Percentiles rank a stretch among this genome's conserved stretches.
Evolutionary conservation across 1,284 basidiomycete species (phyloP).

Genomic region (Ganoderma lucidum): DNA sequence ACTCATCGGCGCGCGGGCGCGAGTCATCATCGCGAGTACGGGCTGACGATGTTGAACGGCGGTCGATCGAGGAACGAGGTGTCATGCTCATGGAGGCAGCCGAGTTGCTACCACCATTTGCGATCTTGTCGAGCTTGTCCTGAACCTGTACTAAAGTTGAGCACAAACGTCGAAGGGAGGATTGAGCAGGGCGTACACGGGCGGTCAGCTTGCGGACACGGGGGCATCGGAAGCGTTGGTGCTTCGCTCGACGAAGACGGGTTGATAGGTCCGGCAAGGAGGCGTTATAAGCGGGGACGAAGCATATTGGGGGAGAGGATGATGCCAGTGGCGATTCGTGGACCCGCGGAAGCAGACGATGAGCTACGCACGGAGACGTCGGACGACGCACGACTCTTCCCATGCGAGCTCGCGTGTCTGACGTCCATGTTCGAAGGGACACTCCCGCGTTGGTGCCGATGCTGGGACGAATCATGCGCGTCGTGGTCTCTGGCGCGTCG

Average conservation of each 20-base stretch:
- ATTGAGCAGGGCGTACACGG: constrained; percentile 66
- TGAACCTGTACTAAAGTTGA: constrained; percentile 61
- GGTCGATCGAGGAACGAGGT: constrained; percentile 55
- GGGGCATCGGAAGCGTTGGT: constrained; percentile 72
- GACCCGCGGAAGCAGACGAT: constrained; percentile 11
- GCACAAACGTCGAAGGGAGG: neutral
- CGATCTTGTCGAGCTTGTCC: constrained; percentile 83
- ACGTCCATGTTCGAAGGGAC: constrained; percentile 44
- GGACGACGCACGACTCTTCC: constrained; percentile 43
- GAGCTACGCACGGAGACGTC: constrained; percentile 38
- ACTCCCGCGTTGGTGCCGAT: constrained; percentile 37
- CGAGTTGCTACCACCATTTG: constrained; percentile 31
- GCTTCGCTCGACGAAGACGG: constrained; percentile 80
- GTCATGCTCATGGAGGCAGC: constrained; percentile 46
- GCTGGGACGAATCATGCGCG: constrained; percentile 32
- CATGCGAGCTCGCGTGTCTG: constrained; percentile 34
- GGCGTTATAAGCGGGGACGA: constrained; percentile 67
- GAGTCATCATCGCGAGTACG: constrained; percentile 25
- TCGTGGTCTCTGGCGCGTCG: constrained; percentile 47
- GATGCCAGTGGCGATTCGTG: constrained; percentile 43
- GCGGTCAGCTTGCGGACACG: constrained; percentile 80
- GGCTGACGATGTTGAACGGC: constrained; percentile 35
- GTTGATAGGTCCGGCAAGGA: constrained; percentile 68
- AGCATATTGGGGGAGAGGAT: constrained; percentile 68
- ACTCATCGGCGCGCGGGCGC: constrained; percentile 70